Base-by-base conservation (phyloP, 176 grass and related monocot species). In the Tillandsia leiboldiana region DNA sequence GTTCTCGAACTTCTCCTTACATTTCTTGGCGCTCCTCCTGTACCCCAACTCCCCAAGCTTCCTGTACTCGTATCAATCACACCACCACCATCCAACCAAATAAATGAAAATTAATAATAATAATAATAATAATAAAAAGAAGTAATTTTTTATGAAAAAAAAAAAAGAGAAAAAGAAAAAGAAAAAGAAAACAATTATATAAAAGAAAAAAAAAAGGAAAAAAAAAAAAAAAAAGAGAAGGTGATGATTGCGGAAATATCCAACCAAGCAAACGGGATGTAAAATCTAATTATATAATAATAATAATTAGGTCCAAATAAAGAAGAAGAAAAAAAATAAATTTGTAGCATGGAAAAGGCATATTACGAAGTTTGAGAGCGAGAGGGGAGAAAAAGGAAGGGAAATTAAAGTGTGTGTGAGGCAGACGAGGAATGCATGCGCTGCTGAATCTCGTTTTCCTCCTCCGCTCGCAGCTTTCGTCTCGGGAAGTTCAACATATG, bases 1-100 rank as follows among this genome's bases (percentile, higher is more conserved):
- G 65, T 67, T 67, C 65, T 67, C 65, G 28, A 67, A 67, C 29
- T 67, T 67, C 42, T 67, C 65, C 15, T 67, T 67, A 33, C 65
- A 67, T 67, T 67, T 67, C 65, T 67, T 67, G 0, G 65, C 65
- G 14, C 65, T 67, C 29, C 65, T 67, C 65, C 18, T 49, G 65
- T 67, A 67, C 3, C 65, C 65, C 65, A 67, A 48, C 65, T 67
- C 65, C 12, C 29, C 42, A n/a, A 67, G 33, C 65, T 48, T 67
- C 65, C 65, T 67, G 65, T 9, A 59, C n/a, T 13, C 8, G 56
- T 5, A 59, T 15, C 4, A 22, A 42, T 42, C 33, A 42, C 33
- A 42, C 33, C 33, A 7, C 58, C 58, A 23, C 58, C 58, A 63
- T 24, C 58, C 33, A 42, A 42, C 9, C 58, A 63, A 63, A 8